A percentile compares a stretch with the other conserved stretches of the same genome.
Evolutionary conservation across 2,329 filamentous ascomycete species (phyloP).

Genomic region (Graphilbum fragrans): DNA sequence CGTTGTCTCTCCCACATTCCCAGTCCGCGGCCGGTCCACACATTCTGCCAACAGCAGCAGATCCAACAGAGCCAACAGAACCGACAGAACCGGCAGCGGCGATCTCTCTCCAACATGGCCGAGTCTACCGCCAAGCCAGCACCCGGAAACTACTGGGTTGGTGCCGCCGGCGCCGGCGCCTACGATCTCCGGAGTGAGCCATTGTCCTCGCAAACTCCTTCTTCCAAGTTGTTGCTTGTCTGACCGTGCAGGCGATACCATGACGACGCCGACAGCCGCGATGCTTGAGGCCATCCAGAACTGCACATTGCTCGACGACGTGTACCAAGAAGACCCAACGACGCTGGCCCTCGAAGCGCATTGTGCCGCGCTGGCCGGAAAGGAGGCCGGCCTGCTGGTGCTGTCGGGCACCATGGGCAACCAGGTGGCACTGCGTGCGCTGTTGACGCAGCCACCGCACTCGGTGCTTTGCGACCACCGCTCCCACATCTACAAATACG

Average conservation of each 20-base stretch:
- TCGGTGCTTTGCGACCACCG: slow-evolving; percentile 68
- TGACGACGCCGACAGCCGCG: slow-evolving; percentile 62
- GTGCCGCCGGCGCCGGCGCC: slow-evolving; percentile 19
- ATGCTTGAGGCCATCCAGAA: slow-evolving; percentile 73
- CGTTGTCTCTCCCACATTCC: too few relatives aligned
- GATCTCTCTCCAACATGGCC: background rate
- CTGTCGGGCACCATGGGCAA: slow-evolving; percentile 93
- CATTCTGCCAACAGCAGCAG: too few relatives aligned
- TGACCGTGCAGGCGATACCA: slow-evolving; percentile 29
- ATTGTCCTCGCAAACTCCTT: background rate
- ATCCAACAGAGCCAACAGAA: too few relatives aligned
- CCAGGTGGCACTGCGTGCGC: slow-evolving; percentile 68
- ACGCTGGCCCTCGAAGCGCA: slow-evolving; percentile 66
- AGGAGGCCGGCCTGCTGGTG: slow-evolving; percentile 69
- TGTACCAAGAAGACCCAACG: slow-evolving; percentile 67
- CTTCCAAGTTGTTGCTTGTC: background rate
- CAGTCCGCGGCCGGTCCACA: too few relatives aligned
- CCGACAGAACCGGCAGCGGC: background rate
- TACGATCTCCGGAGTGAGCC: slow-evolving; percentile 19
- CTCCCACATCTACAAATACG: slow-evolving; percentile 61
- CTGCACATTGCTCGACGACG: slow-evolving; percentile 71
- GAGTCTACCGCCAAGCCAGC: background rate
- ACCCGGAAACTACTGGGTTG: slow-evolving; percentile 16
- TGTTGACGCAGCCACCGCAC: slow-evolving; percentile 70
- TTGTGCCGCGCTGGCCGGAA: slow-evolving; percentile 60